These are phyloP conservation scores for Eutrema heterophyllum DNA, from an alignment of 345 rosid genomes.

Conservation along the genomic window DNA sequence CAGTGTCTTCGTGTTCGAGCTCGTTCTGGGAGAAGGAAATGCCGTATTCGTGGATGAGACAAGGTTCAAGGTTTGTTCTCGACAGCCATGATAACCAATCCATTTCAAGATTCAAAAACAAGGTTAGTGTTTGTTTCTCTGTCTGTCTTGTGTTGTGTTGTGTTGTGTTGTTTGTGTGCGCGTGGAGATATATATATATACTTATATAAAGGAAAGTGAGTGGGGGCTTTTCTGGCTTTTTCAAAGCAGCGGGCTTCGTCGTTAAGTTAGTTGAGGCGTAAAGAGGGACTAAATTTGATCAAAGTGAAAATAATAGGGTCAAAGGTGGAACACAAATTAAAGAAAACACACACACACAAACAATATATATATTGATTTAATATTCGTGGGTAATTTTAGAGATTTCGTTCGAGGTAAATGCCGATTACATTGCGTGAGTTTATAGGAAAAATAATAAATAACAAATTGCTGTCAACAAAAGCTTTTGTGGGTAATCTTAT, in stretches of 20 bases:
- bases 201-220: not conserved
- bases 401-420: not conserved
- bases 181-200: not conserved
- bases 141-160: not conserved
- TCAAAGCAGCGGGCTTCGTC: slow-evolving; percentile 24
- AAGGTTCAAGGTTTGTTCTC: slow-evolving; percentile 66
- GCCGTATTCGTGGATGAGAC: slow-evolving; percentile 71
- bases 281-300: slow-evolving; percentile 7
- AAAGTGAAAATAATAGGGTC: slow-evolving; percentile 10
- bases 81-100: slow-evolving; percentile 96
- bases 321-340: not conserved
- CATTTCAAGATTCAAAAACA: slow-evolving; percentile 31
- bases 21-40: slow-evolving; percentile 67
- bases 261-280: slow-evolving; percentile 32
- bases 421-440: not conserved
- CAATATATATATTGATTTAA: too few species aligned
- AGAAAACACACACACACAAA: not conserved
- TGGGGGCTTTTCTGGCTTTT: not conserved
- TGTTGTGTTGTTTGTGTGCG: not conserved
- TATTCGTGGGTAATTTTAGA: not conserved
- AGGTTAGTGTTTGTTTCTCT: not conserved
- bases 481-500: not conserved
- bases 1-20: slow-evolving; percentile 77
- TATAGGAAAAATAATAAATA: not conserved
- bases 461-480: not conserved